These are phyloP conservation scores for Chaetothyriales sp. DNA, from an alignment of 2,329 filamentous ascomycete genomes.

Conservation along the genomic window DNA sequence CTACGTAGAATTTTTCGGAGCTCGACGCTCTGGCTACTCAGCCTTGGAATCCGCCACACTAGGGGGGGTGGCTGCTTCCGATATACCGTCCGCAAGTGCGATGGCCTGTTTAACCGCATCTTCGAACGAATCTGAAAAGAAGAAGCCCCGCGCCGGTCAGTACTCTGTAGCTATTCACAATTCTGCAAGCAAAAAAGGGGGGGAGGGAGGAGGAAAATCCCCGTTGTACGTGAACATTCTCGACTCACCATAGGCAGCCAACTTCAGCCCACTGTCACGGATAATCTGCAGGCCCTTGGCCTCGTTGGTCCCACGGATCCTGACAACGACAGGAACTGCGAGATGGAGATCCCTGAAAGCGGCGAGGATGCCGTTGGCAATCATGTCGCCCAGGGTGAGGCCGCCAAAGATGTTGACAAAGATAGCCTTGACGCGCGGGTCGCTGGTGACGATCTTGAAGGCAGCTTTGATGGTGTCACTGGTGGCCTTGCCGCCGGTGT, in stretches of 20 bases:
- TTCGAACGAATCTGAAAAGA: constrained; percentile 28
- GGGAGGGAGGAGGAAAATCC: not conserved
- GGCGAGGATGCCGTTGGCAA: constrained; percentile 58
- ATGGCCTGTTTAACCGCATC: constrained; percentile 57
- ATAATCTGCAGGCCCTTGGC: constrained; percentile 56
- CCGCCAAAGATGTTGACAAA: constrained; percentile 62
- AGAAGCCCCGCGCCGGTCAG: not conserved
- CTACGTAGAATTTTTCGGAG: constrained; percentile 19
- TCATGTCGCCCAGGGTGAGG: constrained; percentile 65
- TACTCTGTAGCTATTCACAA: not conserved
- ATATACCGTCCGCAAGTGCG: constrained; percentile 34
- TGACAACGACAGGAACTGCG: constrained; percentile 60
- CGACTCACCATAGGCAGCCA: constrained; percentile 56
- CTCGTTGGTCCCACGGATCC: constrained; percentile 63
- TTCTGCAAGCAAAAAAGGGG: not conserved
- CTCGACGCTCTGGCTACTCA: not conserved
- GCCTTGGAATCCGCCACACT: not conserved
- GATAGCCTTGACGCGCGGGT: constrained; percentile 57
- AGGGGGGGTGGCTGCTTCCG: not conserved
- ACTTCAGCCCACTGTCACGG: constrained; percentile 49
- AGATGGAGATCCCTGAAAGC: constrained; percentile 58
- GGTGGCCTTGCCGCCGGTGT: constrained; percentile 81
- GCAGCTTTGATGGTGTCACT: constrained; percentile 63
- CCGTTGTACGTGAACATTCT: too few species aligned
- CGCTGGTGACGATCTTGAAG: constrained; percentile 59